These are phyloP conservation scores for Leucocoprinus leucothites DNA, from an alignment of 768 basidiomycete species.

Conservation along the genomic window DNA sequence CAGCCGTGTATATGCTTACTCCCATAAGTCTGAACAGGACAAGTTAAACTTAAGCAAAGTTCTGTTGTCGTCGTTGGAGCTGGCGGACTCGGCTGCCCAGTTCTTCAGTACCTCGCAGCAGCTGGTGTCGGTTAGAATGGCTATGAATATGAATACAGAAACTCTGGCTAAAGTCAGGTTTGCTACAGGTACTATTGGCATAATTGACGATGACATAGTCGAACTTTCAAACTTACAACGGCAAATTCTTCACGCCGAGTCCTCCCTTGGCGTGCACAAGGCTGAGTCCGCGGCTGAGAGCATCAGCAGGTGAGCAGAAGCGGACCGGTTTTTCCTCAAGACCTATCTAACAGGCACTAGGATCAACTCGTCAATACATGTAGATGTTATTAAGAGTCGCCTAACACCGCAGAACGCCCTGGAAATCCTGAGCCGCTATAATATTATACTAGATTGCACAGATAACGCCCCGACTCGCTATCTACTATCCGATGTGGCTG, in stretches of 20 bases:
- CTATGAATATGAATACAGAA: background rate
- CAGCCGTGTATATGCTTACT: slow-evolving; percentile 3
- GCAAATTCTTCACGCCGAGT: slow-evolving; percentile 83
- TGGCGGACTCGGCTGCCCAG: slow-evolving; percentile 95
- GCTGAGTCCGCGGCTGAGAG: slow-evolving; percentile 77
- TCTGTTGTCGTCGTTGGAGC: slow-evolving; percentile 89
- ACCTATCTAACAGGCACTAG: slow-evolving; percentile 43
- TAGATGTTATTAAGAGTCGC: slow-evolving; percentile 52
- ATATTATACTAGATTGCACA: slow-evolving; percentile 89
- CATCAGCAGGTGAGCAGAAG: slow-evolving; percentile 59
- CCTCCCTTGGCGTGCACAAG: slow-evolving; percentile 75
- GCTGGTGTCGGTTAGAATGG: slow-evolving; percentile 77
- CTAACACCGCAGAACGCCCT: slow-evolving; percentile 64
- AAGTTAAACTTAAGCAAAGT: slow-evolving; percentile 73
- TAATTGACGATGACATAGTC: slow-evolving; percentile 87
- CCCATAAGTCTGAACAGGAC: slow-evolving; percentile 48
- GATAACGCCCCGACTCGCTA: slow-evolving; percentile 93
- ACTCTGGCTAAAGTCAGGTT: too few species aligned
- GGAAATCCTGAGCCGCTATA: slow-evolving; percentile 56
- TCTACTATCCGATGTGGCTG: slow-evolving; percentile 84
- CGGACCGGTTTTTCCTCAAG: too few species aligned
- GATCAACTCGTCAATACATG: slow-evolving; percentile 65
- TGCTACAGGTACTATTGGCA: slow-evolving; percentile 71
- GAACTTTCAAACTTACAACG: slow-evolving; percentile 89
- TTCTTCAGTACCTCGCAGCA: slow-evolving; percentile 89